phyloP scores from a whole-genome alignment of 2,329 filamentous ascomycete genomes.

The Pezicula neosporulosa region DNA sequence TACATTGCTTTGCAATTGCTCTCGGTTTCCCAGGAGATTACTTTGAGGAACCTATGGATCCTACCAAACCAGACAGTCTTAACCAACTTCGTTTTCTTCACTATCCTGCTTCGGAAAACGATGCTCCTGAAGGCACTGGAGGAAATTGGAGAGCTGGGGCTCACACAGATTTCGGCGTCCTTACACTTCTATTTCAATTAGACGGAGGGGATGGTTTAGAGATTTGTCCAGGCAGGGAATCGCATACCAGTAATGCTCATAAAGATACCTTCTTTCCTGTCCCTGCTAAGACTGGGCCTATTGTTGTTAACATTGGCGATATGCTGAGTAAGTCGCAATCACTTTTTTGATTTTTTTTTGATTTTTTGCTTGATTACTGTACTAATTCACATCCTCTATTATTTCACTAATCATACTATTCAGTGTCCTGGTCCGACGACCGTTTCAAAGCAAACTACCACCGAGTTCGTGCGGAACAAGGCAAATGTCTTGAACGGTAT shows the following conservation, averaged over 20 bases:
- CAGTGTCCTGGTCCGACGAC: constrained; percentile 60
- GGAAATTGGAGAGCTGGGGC: constrained; percentile 30
- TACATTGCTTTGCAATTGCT: neutral
- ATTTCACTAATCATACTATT: neutral
- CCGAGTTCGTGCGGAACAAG: constrained; percentile 36
- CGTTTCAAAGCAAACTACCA: constrained; percentile 63
- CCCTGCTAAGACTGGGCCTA: constrained; percentile 31
- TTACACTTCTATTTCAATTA: no score
- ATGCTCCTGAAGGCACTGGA: constrained; percentile 28
- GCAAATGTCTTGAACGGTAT: constrained; percentile 48
- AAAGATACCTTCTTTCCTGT: constrained; percentile 43
- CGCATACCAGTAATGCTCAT: constrained; percentile 54
- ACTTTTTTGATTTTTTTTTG: neutral
- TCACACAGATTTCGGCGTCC: no score
- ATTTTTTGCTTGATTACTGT: no score
- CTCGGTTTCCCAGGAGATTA: neutral
- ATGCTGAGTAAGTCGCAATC: constrained; percentile 38
- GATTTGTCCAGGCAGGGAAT: constrained; percentile 37
- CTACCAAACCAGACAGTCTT: constrained; percentile 41
- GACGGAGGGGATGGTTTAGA: no score
- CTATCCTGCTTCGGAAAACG: constrained; percentile 44
- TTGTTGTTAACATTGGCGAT: no score
- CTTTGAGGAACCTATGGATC: constrained; percentile 34
- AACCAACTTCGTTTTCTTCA: constrained; percentile 50
- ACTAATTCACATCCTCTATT: no score